These are phyloP conservation scores for Wickerhamiella allomyrinae DNA, from an alignment of 805 yeast species.

Conservation along the genomic window DNA sequence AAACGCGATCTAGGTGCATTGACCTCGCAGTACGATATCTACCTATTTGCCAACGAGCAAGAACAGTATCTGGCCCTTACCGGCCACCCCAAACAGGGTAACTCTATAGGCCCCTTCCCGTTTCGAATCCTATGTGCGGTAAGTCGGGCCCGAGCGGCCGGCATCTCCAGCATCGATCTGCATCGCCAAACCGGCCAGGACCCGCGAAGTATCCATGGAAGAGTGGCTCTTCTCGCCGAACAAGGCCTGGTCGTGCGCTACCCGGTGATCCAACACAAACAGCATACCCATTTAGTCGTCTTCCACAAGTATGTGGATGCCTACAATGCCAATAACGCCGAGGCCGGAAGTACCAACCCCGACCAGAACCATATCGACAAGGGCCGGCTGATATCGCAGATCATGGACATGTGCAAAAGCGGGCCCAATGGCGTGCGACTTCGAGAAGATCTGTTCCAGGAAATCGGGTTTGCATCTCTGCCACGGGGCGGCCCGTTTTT, in stretches of 20 bases:
- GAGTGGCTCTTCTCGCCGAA: conserved; percentile 22
- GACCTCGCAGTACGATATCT: conserved; percentile 3
- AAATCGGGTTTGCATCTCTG: conserved; percentile 26
- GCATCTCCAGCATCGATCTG: conserved; percentile 26
- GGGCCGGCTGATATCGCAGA: conserved; percentile 12
- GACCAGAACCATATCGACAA: conserved; percentile 12
- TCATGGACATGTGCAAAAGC: conserved; percentile 18
- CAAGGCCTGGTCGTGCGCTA: conserved; percentile 24
- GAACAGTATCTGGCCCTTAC: conserved; percentile 26
- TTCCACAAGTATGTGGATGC: conserved; percentile 21
- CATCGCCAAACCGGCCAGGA: conserved; percentile 28
- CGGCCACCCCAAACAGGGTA: conserved; percentile 21
- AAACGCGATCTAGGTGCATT: not conserved
- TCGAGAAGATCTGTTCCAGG: conserved; percentile 27
- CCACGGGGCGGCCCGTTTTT: conserved; percentile 14
- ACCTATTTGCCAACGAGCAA: conserved; percentile 22
- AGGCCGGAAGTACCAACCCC: not conserved
- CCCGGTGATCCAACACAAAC: conserved; percentile 23
- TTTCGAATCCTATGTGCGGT: conserved; percentile 27
- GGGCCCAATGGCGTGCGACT: conserved; percentile 25
- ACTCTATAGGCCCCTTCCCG: conserved; percentile 24
- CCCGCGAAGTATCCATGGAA: conserved; percentile 27
- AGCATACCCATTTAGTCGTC: conserved; percentile 23
- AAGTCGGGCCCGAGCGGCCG: conserved; percentile 28
- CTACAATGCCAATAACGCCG: not conserved